phyloP scores from a whole-genome alignment of 768 basidiomycete species.

The Crepidotus variabilis region DNA sequence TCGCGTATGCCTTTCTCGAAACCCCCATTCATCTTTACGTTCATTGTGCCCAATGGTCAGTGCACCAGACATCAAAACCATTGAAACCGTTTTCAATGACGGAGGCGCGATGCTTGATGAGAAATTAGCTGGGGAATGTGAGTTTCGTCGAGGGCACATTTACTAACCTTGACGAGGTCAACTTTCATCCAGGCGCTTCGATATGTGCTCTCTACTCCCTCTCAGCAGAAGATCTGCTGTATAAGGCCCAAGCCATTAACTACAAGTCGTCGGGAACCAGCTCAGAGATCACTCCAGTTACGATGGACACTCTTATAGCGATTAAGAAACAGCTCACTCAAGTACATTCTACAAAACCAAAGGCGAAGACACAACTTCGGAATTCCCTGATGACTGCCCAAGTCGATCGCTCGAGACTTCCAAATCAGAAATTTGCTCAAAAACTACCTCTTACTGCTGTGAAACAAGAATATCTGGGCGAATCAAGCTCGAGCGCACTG shows the following conservation, averaged over 20 bases:
- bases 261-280: slow-evolving; percentile 30
- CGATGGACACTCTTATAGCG: slow-evolving; percentile 44
- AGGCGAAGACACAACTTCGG: slow-evolving; percentile 22
- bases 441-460: slow-evolving; percentile 11
- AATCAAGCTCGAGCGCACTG: slow-evolving; percentile 21
- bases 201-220: slow-evolving; percentile 64
- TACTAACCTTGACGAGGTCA: neutral
- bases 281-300: slow-evolving; percentile 35
- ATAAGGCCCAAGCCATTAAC: slow-evolving; percentile 65
- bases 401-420: slow-evolving; percentile 33
- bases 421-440: slow-evolving; percentile 17
- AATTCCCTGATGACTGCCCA: slow-evolving; percentile 22
- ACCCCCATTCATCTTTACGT: neutral
- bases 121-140: slow-evolving; percentile 51
- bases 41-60: neutral
- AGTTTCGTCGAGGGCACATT: slow-evolving; percentile 2
- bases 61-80: slow-evolving; percentile 13
- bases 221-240: slow-evolving; percentile 49
- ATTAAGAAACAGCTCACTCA: slow-evolving; percentile 49
- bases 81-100: slow-evolving; percentile 23
- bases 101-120: slow-evolving; percentile 31
- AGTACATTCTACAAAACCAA: slow-evolving; percentile 29
- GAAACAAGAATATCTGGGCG: slow-evolving; percentile 32
- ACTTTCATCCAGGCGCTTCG: slow-evolving; percentile 44
- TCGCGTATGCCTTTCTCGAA: slow-evolving; percentile 6